Conservation (phyloP, 257 asterid species). For the Cinchona pubescens region DNA sequence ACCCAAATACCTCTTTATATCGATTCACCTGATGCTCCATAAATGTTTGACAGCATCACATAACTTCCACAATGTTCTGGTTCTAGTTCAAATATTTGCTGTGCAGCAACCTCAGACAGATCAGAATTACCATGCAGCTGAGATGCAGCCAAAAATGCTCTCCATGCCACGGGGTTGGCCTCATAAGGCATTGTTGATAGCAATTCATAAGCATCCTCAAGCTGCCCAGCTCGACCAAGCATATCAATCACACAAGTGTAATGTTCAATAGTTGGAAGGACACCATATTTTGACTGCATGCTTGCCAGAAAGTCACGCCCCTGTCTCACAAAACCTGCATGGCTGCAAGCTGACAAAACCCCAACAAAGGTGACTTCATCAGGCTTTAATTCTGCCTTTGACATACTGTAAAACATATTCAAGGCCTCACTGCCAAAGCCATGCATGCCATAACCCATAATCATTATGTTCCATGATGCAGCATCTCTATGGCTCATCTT, state of each 20-base stretch:
- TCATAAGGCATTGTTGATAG: constrained; percentile 53
- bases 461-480: constrained; percentile 90
- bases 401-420: constrained; percentile 54
- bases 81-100: constrained; percentile 52
- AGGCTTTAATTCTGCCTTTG: constrained; percentile 52
- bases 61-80: constrained; percentile 77
- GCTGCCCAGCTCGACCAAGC: constrained; percentile 82
- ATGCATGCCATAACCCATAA: constrained; percentile 80
- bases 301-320: constrained; percentile 56
- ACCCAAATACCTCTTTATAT: constrained; percentile 60
- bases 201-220: constrained; percentile 63
- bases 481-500: constrained; percentile 48
- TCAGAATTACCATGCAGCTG: constrained; percentile 61
- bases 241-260: constrained; percentile 78
- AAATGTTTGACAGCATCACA: constrained; percentile 68
- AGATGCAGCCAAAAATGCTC: constrained; percentile 74
- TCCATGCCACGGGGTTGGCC: constrained; percentile 79
- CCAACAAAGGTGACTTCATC: constrained; percentile 74
- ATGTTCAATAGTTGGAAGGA: constrained; percentile 61
- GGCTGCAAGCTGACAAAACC: constrained; percentile 78
- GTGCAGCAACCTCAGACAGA: constrained; percentile 58
- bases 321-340: constrained; percentile 55
- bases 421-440: constrained; percentile 71
- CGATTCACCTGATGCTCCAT: constrained; percentile 77
- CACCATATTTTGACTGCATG: constrained; percentile 54